Base-by-base conservation (phyloP, 164 flowering plant genomes). In the Kingdonia uniflora region DNA sequence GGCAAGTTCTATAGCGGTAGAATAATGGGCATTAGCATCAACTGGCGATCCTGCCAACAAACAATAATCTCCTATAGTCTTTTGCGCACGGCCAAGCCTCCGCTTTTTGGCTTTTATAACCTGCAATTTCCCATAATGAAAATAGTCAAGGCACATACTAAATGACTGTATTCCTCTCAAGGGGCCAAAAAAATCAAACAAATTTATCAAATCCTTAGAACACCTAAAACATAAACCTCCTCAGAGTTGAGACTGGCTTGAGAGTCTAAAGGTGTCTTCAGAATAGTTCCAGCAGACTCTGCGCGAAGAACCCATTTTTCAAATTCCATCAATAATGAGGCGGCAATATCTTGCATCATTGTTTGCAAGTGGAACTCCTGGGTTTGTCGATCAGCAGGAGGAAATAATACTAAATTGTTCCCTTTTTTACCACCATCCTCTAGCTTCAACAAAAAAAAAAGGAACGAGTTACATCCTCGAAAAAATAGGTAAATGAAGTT, bases 161-260 rank as follows among this genome's bases (percentile, higher is more conserved):
- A n/a, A n/a, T 29, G 35, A 29, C 35, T 29, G 35, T 29, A 29
- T 29, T 29, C 35, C 35, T 29, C 35, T 29, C 6, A 29, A 29
- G 4, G 8, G 4, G 35, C 6, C 26, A 25, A 46, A 14, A 45
- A 14, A 61, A 22, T 48, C 35, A 49, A 47, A 53, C 54, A 61
- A 29, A 26, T 17, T 49, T 40, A 41, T 61, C 68, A 77, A 60
- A 77, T 69, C 62, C 61, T 69, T 64, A 71, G 74, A 78, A 87
- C 87, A 85, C 95, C 96, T 85, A 87, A 79, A 74, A 76, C 61
- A 76, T 74, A 71, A 76, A 94, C 99, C 99, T 94, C 99, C 96
- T 94, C 99, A 73, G 99, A 94, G 81, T 77, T 80, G 65, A 94
- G 95, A 83, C 85, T 94, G 59, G 99, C 81, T 82, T 94, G 99